These are phyloP conservation scores for Senna tora DNA, from an alignment of 306 rosid species.

Conservation along the genomic window DNA sequence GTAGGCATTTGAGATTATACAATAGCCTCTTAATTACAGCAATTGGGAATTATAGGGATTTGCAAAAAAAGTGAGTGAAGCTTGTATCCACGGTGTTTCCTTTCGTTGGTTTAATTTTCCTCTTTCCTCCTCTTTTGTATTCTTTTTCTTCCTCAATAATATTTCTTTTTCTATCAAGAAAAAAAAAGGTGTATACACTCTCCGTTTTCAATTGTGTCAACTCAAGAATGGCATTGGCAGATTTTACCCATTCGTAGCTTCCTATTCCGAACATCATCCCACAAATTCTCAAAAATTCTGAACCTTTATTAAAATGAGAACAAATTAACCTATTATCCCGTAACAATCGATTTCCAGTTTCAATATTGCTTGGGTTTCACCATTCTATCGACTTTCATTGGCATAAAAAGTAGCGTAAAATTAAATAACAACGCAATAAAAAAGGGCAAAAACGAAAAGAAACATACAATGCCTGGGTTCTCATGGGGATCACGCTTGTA, in stretches of 20 bases:
- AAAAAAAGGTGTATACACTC: too few relatives aligned
- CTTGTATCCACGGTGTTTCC: too few relatives aligned
- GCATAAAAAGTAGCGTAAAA: too few relatives aligned
- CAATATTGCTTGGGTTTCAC: not conserved
- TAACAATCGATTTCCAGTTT: not conserved
- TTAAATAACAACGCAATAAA: not conserved
- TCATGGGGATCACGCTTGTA: slow-evolving; percentile 89
- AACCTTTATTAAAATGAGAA: not conserved
- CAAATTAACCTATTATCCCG: not conserved
- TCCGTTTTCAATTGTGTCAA: not conserved
- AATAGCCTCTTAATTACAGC: not conserved
- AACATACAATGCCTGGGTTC: slow-evolving; percentile 73
- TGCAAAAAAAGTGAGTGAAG: not conserved
- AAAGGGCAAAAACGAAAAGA: not conserved
- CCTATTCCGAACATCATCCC: not conserved
- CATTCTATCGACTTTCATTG: not conserved
- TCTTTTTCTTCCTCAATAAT: too few relatives aligned
- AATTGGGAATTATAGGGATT: too few relatives aligned
- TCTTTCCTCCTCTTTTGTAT: too few relatives aligned
- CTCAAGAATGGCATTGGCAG: not conserved
- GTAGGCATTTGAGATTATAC: not conserved
- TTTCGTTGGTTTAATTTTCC: too few relatives aligned
- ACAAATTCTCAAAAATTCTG: not conserved
- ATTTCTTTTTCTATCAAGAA: too few relatives aligned
- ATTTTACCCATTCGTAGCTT: not conserved